phyloP scores from a whole-genome alignment of 805 yeast species.

The Candida gorgasii region DNA sequence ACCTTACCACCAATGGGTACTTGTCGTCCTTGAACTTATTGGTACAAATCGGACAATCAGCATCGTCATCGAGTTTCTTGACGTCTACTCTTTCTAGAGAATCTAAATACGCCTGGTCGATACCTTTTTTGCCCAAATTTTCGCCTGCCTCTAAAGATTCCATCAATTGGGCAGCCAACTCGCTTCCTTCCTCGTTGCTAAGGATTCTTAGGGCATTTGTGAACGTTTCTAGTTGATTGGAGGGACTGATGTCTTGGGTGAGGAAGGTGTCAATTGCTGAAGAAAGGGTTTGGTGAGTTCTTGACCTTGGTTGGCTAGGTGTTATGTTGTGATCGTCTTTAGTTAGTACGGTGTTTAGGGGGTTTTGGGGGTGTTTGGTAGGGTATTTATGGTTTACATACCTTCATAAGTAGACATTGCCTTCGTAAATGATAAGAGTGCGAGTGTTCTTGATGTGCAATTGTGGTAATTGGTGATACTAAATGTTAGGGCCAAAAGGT shows the following conservation, averaged over 20 bases:
- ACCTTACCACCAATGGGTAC: slow-evolving; percentile 74
- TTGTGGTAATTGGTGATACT: too few relatives aligned
- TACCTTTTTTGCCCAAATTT: slow-evolving; percentile 43
- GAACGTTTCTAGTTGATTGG: slow-evolving; percentile 23
- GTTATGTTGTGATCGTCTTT: slow-evolving; percentile 42
- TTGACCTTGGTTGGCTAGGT: slow-evolving; percentile 18
- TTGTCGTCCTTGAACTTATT: slow-evolving; percentile 67
- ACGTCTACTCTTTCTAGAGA: slow-evolving; percentile 65
- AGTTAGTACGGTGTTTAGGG: slow-evolving; percentile 16
- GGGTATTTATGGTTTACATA: too few relatives aligned
- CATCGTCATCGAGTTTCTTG: slow-evolving; percentile 41
- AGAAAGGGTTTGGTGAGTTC: slow-evolving; percentile 24
- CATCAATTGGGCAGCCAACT: slow-evolving; percentile 28
- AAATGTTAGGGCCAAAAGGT: too few relatives aligned
- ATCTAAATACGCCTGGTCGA: slow-evolving; percentile 70
- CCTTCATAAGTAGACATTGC: slow-evolving; percentile 48
- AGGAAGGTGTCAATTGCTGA: slow-evolving; percentile 38
- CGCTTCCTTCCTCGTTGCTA: slow-evolving; percentile 31
- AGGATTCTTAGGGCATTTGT: slow-evolving; percentile 32
- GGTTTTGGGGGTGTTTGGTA: too few relatives aligned
- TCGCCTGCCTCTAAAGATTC: slow-evolving; percentile 19
- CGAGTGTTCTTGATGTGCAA: too few relatives aligned
- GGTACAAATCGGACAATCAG: slow-evolving; percentile 85
- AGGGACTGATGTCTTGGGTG: slow-evolving; percentile 14
- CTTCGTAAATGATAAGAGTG: background rate